Evolutionary conservation across 2,329 filamentous ascomycete genomes (phyloP).

Genomic region (Lachnellula arida): DNA sequence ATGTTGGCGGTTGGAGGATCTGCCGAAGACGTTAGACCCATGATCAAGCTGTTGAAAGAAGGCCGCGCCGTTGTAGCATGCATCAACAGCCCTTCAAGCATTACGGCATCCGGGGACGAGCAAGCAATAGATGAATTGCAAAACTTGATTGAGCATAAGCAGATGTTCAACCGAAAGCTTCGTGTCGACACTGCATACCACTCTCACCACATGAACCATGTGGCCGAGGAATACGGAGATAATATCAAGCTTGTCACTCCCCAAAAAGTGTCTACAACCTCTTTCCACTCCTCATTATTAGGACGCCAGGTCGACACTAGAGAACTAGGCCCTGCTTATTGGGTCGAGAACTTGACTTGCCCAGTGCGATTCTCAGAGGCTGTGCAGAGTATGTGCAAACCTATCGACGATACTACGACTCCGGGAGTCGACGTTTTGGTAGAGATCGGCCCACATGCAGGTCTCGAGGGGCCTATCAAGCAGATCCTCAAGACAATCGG

Average conservation of each 20-base stretch:
- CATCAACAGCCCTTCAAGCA: conserved; percentile 29
- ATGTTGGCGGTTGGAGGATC: conserved; percentile 50
- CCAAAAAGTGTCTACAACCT: background rate
- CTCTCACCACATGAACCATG: conserved; percentile 31
- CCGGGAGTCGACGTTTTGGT: conserved; percentile 16
- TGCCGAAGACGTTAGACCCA: conserved; percentile 30
- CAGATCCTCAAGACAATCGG: conserved; percentile 38
- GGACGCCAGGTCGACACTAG: conserved; percentile 19
- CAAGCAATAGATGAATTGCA: conserved; percentile 27
- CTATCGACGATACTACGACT: conserved; percentile 3
- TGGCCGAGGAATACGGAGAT: conserved; percentile 24
- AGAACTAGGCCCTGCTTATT: conserved; percentile 38
- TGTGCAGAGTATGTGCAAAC: conserved; percentile 27
- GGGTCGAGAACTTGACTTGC: conserved; percentile 43
- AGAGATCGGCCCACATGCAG: conserved; percentile 36
- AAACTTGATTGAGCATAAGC: conserved; percentile 22
- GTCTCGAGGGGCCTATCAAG: conserved; percentile 33
- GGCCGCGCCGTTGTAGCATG: conserved; percentile 34
- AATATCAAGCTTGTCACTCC: conserved; percentile 14
- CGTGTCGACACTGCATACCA: conserved; percentile 32
- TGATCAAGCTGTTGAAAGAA: conserved; percentile 27
- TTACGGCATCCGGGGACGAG: conserved; percentile 30
- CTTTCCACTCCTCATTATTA: conserved; percentile 23
- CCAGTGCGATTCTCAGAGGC: conserved; percentile 42
- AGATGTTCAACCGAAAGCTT: conserved; percentile 28